Evolutionary conservation across 805 yeast species (phyloP), one percentile per base, ranked within the genome.

Genomic region (Dipodascopsis uninucleata): DNA sequence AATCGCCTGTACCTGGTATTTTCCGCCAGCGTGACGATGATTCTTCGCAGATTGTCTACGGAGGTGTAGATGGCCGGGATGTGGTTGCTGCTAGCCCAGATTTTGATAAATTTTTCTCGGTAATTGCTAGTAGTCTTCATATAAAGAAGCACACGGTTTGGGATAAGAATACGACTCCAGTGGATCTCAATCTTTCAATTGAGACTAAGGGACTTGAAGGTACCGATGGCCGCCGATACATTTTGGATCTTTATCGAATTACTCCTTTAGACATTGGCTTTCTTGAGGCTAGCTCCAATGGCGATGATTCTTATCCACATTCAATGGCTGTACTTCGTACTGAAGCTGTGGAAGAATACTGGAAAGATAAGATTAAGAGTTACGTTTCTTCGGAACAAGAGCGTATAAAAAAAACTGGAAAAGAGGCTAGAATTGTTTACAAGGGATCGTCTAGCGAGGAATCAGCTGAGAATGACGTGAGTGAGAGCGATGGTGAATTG

Each of bases 1-100:
- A 90, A 69, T 85, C 96, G 10, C 96, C 96, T 9, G 95, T 90
- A 34, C 98, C 98, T 12, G 97, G 97, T 48, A 78, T 84, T 45
- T 81, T 84, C 64, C 70, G 76, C 43, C 66, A 65, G 47, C 60
- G 58, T 25, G 57, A 56, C 47, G 65, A 71, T 45, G 56, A 66
- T 31, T 64, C 59, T 16, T 72, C 72, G 43, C 77, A 75, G 59
- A 84, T 87, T 39, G 73, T 71, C 7, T 86, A 89, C 60, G 97
- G 97, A 43, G 74, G 71, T 39, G 77, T 82, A 35, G 87, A 84
- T 47, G 83, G 76, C 45, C 70, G 69, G 14, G 67, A 71, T 10
- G 65, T 67, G 31, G 67, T 85, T 41, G 69, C 72, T 28, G 65
- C 71, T 32, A 78, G 77, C 55, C 67, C 67, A 14, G 69, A 71